Conservation (phyloP, 495 filamentous ascomycete genomes). For the Daldinia childiae region DNA sequence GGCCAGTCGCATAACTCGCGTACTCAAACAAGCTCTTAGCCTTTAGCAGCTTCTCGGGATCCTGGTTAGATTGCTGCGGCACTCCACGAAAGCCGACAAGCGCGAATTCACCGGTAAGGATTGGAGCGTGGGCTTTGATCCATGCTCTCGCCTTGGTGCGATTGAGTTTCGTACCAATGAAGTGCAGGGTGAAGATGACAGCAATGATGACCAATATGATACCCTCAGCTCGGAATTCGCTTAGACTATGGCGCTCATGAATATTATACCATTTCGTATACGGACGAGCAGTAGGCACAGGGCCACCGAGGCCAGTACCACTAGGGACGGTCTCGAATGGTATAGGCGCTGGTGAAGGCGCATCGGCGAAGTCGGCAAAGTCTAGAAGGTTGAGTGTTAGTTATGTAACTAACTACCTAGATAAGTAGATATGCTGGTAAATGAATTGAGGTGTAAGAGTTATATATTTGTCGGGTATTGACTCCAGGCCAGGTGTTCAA, state of each 20-base stretch:
- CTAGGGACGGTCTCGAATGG: slow-evolving; percentile 44
- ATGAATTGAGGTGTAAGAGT: background rate
- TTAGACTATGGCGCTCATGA: slow-evolving; percentile 82
- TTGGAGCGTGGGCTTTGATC: slow-evolving; percentile 75
- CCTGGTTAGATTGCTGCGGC: slow-evolving; percentile 46
- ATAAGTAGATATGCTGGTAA: background rate
- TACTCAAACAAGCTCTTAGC: slow-evolving; percentile 88
- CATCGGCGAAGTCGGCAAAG: slow-evolving; percentile 81
- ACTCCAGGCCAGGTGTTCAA: background rate
- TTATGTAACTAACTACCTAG: background rate
- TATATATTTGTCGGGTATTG: background rate
- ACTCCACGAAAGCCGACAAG: slow-evolving; percentile 79
- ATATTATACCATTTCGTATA: slow-evolving; percentile 97
- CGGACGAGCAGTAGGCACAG: slow-evolving; percentile 62
- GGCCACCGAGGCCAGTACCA: slow-evolving; percentile 50
- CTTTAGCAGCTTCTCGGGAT: slow-evolving; percentile 72
- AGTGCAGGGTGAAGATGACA: slow-evolving; percentile 77
- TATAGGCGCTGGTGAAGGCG: slow-evolving; percentile 68
- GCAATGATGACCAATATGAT: slow-evolving; percentile 79
- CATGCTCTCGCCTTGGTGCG: slow-evolving; percentile 80
- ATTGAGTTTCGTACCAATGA: slow-evolving; percentile 86
- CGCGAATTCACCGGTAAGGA: slow-evolving; percentile 83
- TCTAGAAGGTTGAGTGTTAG: slow-evolving; percentile 56
- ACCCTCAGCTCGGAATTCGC: slow-evolving; percentile 88
- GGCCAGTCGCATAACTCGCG: slow-evolving; percentile 88